Percentiles rank a stretch among this genome's conserved stretches.
These are phyloP conservation scores for Diaporthe helianthi DNA, from an alignment of 2,329 filamentous ascomycete genomes.

Conservation along the genomic window DNA sequence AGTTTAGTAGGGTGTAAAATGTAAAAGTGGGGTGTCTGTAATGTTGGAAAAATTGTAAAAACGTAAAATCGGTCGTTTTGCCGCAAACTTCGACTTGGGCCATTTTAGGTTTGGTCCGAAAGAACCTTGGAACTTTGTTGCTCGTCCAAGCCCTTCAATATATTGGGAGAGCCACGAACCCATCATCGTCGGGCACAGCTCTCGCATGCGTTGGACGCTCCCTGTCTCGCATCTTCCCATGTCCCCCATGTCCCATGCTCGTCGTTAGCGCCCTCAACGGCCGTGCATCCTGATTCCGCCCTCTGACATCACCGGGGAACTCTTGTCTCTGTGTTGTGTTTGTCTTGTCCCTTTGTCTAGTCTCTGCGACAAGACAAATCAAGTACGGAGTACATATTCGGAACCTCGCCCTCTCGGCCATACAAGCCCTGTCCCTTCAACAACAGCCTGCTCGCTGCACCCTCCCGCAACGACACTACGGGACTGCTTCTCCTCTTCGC, in stretches of 20 bases:
- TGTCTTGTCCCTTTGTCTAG: not conserved
- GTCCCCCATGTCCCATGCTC: not conserved
- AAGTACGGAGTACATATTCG: slow-evolving; percentile 10
- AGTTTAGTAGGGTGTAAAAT: no score
- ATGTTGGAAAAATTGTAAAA: no score
- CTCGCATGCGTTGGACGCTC: not conserved
- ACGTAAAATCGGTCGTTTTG: no score
- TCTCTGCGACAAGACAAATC: slow-evolving; percentile 5
- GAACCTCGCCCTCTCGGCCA: not conserved
- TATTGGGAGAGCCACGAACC: not conserved
- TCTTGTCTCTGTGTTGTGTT: not conserved
- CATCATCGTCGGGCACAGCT: slow-evolving; percentile 13
- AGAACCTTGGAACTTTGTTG: not conserved
- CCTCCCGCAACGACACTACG: not conserved
- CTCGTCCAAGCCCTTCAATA: not conserved
- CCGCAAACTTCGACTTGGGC: no score
- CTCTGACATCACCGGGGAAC: slow-evolving; percentile 17
- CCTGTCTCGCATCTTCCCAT: slow-evolving; percentile 5
- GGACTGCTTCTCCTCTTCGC: not conserved
- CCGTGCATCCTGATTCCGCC: slow-evolving; percentile 21
- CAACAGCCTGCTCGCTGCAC: not conserved
- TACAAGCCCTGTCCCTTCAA: not conserved
- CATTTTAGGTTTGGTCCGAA: no score
- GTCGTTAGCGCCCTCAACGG: slow-evolving; percentile 2
- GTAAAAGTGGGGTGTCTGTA: no score